Evolutionary conservation across 73 alveolate species (phyloP), one percentile per base, ranked within the genome.

Genomic region (Paramecium pentaurelia): DNA sequence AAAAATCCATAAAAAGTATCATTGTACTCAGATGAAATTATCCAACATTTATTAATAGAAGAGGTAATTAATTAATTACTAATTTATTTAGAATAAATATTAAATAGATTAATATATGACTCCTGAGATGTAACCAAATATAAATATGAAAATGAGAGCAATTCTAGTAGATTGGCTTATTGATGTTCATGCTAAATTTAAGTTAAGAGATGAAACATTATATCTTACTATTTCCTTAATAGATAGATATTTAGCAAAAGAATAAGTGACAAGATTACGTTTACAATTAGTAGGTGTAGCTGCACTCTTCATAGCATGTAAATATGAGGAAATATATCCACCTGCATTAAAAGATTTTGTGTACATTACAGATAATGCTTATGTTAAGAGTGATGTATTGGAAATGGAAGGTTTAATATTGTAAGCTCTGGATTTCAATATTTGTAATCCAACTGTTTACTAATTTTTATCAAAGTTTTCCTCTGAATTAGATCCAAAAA

Each of bases 281-380:
- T 93, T 96, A 25, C 93, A 96, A 77, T 93, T 96, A 30, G 95
- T 95, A 4, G 99, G 99, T 9, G 97, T 96, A 11, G 94, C 97
- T 10, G 95, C 97, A 12, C 91, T 96, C 95, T 93, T 96, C 64
- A 95, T 96, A 32, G 99, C 99, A 18, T 91, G 96, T 18, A 96
- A 96, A 71, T 96, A 96, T 87, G 99, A 96, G 58, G 99, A 96
- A 70, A 96, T 96, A 58, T 96, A 96, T 64, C 93, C 99, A 8
- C 99, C 99, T 45, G 97, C 93, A 75, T 93, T 96, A 37, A 95
- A 93, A 73, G 99, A 96, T 83, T 96, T 95, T 54, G 97, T 93
- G 3, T 94, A 96, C 80, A 93, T 95, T 6, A 95, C 97, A 32
- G 97, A 96, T 60, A 92, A 94, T 58, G 97, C 98, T 36, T 96